Percentiles rank a stretch among this genome's conserved stretches.
phyloP scores from a whole-genome alignment of 1,284 basidiomycete species.

The Ceratobasidium sp. region DNA sequence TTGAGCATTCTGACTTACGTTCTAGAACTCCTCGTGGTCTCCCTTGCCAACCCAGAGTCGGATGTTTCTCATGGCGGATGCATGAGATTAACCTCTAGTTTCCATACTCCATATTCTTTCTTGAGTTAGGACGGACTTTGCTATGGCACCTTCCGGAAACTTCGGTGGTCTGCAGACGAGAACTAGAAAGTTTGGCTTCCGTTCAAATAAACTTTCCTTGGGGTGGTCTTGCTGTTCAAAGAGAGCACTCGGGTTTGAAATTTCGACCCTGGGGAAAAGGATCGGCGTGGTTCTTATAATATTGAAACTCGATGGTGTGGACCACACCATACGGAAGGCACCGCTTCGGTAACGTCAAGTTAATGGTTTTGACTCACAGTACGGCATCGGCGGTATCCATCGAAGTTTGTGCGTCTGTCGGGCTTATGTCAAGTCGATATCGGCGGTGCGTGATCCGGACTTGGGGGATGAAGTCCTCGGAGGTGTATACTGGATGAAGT shows the following conservation, averaged over 20 bases:
- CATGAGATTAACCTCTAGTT: too few species aligned
- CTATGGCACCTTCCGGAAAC: too few species aligned
- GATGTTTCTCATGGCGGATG: too few species aligned
- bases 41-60: too few species aligned
- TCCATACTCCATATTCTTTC: too few species aligned
- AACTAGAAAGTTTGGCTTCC: too few species aligned
- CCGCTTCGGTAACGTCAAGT: conserved; percentile 21
- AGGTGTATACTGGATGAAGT: conserved; percentile 18
- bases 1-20: too few species aligned
- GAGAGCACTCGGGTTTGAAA: background rate
- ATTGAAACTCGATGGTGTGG: background rate
- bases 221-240: background rate
- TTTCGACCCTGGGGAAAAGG: background rate
- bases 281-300: background rate
- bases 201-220: background rate
- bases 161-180: too few species aligned
- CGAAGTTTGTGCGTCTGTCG: background rate
- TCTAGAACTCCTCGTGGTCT: too few species aligned
- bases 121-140: too few species aligned
- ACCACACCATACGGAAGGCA: background rate
- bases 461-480: conserved; percentile 21
- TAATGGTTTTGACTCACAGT: conserved; percentile 1
- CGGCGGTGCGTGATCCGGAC: conserved; percentile 19
- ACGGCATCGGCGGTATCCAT: conserved; percentile 24
- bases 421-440: conserved; percentile 31